Percentiles rank a stretch among this genome's conserved stretches.
Conservation (phyloP, 768 basidiomycete species). For the Boletales sp. region DNA sequence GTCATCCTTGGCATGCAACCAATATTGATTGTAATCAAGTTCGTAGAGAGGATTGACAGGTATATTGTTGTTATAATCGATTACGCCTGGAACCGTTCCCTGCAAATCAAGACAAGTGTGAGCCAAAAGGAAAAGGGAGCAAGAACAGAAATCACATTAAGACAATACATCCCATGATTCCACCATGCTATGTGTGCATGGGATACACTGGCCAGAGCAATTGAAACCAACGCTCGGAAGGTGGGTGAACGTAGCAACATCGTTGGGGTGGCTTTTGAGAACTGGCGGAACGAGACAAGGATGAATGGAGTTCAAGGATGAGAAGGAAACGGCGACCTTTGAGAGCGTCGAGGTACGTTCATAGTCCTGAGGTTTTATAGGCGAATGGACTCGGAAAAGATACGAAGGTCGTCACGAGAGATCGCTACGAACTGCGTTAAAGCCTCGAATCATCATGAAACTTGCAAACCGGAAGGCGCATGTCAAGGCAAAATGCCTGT, state of each 20-base stretch:
- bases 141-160: conserved; percentile 5
- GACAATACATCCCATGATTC: neutral
- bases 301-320: neutral
- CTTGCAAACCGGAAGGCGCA: neutral
- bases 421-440: conserved; percentile 1
- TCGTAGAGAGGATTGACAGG: neutral
- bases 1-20: neutral
- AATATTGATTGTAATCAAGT: neutral
- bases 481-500: too few species aligned
- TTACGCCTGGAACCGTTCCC: neutral
- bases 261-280: neutral
- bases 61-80: neutral
- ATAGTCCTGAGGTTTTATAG: conserved; percentile 6
- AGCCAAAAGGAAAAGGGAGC: neutral
- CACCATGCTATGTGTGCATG: conserved; percentile 2
- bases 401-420: neutral
- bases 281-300: conserved; percentile 7
- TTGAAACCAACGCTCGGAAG: conserved; percentile 1
- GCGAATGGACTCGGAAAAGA: neutral
- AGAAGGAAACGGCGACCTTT: neutral
- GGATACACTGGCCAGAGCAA: conserved; percentile 10
- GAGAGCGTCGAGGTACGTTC: neutral
- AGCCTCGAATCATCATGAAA: neutral
- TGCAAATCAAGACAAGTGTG: neutral
- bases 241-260: conserved; percentile 1